These are phyloP conservation scores for Talaromyces stipitatus DNA, from an alignment of 495 filamentous ascomycete species.

Conservation along the genomic window DNA sequence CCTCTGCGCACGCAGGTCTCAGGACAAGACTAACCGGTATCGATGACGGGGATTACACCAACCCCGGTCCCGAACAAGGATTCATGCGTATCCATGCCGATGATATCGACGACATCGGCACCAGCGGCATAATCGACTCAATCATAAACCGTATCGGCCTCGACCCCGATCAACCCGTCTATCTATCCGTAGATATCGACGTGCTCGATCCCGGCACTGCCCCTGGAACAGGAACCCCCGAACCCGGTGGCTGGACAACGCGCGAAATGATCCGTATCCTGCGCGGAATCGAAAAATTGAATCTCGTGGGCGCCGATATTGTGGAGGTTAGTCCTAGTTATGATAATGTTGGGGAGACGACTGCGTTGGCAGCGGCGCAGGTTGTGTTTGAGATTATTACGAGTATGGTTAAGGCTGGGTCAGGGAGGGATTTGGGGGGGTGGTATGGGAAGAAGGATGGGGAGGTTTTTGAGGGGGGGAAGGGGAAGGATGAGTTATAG, in stretches of 20 bases:
- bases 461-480: slow-evolving; percentile 15
- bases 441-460: slow-evolving; percentile 34
- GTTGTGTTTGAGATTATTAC: slow-evolving; percentile 76
- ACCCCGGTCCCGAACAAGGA: slow-evolving; percentile 47
- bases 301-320: slow-evolving; percentile 68
- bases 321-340: slow-evolving; percentile 86
- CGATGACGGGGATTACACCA: slow-evolving; percentile 57
- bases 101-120: slow-evolving; percentile 63
- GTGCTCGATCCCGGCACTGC: slow-evolving; percentile 65
- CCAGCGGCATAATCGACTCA: slow-evolving; percentile 44
- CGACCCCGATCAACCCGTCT: slow-evolving; percentile 58
- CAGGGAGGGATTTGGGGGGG: slow-evolving; percentile 36
- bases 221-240: slow-evolving; percentile 67
- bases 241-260: slow-evolving; percentile 69
- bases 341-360: slow-evolving; percentile 76
- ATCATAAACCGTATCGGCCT: slow-evolving; percentile 56
- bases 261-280: slow-evolving; percentile 64
- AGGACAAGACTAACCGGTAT: slow-evolving; percentile 62
- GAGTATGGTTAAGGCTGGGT: slow-evolving; percentile 64
- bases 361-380: slow-evolving; percentile 76
- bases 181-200: slow-evolving; percentile 70
- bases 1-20: slow-evolving; percentile 70
- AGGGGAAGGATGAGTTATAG: slow-evolving; percentile 35
- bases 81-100: slow-evolving; percentile 60
- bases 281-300: slow-evolving; percentile 60